Base-by-base conservation (phyloP, 2,329 filamentous ascomycete genomes). In the Macrophomina pseudophaseolina region DNA sequence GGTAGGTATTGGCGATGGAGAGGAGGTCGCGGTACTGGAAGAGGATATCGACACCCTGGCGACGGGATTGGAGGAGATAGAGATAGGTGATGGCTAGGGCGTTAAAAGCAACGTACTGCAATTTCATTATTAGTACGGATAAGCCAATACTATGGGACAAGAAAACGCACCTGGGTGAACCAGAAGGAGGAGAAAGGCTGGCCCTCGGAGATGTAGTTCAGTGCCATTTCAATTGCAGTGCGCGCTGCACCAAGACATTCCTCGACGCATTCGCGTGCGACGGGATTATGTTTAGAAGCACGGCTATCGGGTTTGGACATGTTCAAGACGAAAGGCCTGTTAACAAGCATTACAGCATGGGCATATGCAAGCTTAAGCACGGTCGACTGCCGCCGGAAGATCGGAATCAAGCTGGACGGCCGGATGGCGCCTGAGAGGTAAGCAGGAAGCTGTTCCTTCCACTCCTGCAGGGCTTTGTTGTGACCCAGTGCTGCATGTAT, bases 101-200 rank as follows among this genome's bases (percentile, higher is more conserved):
- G 66, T 83, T 85, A 42, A 85, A 84, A 1, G 79, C 80, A 0
- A 83, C 80, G 54, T 84, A 84, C 23, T 82, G 81, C 7, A 8
- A 30, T 2, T 1, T 23, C 23, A 23, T 2, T 23, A 23, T 23
- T 23, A 23, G 23, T 23, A 23, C 23, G 23, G 23, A 23, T 23
- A 23, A 23, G 23, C 23, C 23, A 23, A 23, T 23, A 23, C 23
- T 3, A 23, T 23, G 23, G 23, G 23, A 23, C 23, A 3, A 23
- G 23, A 23, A 12, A 28, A 64, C 62, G n/a, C 4, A 64, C 62
- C 62, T 64, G 64, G 9, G 80, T 84, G 77, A 81, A 84, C 82
- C 82, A 83, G 30, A 82, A 78, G 0, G 81, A 80, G 51, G 82
- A 78, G 33, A 80, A 82, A 5, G 64, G 64, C n/a, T 66, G 64